Base-by-base conservation (phyloP, 2,329 filamentous ascomycete genomes). In the Colletotrichum sp. region DNA sequence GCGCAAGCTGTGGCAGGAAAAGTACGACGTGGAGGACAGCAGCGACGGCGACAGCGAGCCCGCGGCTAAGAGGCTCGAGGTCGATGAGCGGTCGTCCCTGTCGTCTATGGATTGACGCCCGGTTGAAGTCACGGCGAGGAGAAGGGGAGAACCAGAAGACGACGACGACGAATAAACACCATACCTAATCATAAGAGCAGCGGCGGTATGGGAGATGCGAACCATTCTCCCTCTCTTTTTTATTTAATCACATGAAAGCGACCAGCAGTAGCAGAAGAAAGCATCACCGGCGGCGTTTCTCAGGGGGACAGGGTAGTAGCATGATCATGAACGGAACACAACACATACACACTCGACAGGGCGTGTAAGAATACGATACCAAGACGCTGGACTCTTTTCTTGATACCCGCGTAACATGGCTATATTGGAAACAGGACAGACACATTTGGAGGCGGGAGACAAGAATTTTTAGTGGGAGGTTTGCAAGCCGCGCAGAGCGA, bases 1-100 rank as follows among this genome's bases (percentile, higher is more conserved):
- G 80, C 91, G 92, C 68, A 94, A 95, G 82, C 87, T 92, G 70
- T 96, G 94, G 93, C 86, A 92, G 77, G 92, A 94, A 39, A 92
- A 89, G 80, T 92, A 94, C 80, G 87, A 87, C 13, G 73, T 80
- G 55, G 55, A 25, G 27, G 77, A 80, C 44, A 83, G 85, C 32
- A 82, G 85, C 48, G 80, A 82, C 15, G 80, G 77, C 32, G 79
- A 81, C 57, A 84, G 83, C 61, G 87, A 89, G 81, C 89, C 87
- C 8, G 88, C 89, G 25, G 83, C 87, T 65, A 91, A 91, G 85
- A 86, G 89, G 81, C 84, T 90, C 68, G 90, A 90, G 80, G 83
- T 90, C 64, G 83, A 83, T 73, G 89, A 90, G 77, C 86, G 13
- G 19, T 34, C 59, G 8, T 32, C 59, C 55, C 16, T 30, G 55